Evolutionary conservation across 768 basidiomycete species (phyloP), one percentile per base, ranked within the genome.

Genomic region (Pholiota conissans): DNA sequence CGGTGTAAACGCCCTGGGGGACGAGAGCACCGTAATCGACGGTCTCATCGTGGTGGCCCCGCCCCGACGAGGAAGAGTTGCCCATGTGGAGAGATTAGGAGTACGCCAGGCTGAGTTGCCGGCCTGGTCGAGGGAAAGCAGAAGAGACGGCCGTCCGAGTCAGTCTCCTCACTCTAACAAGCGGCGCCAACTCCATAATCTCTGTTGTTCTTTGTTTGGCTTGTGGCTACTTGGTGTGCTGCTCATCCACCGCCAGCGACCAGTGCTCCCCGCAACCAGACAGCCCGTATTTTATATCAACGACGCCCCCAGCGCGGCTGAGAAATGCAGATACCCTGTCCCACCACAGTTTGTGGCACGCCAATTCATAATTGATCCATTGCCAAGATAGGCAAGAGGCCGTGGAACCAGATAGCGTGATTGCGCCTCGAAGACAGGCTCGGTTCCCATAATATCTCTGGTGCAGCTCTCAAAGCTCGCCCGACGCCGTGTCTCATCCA

Each of bases 1-100:
- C 90, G 18, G 90, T 87, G 76, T 95, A 95, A 61, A 94, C 84
- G 66, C 92, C 93, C 66, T 93, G 90, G 18, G 93, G 93, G 54
- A 82, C 73, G 49, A 95, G 84, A 66, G 78, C 74, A 57, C 93
- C 93, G 65, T 85, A 90, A 77, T 95, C 93, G 70, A 93, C 90
- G 26, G 85, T 80, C 60, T 93, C 90, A 60, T 93, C 93, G 63
- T 91, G 87, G 63, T 87, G 87, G 48, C 79, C 76, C 48, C 88
- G 85, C 58, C 85, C 83, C 27, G 89, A 86, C 35, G 89, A 91
- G 59, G 87, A 79, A 57, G 84, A 83, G 75, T 94, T 94, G 65
- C 92, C 92, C 92, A 95, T 95, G 61, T 54, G 50, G 62, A 59
- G 55, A 49, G 39, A 32, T 60, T 59, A 57, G 29, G 53, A 56